Percentiles rank a stretch among this genome's conserved stretches.
phyloP scores from a whole-genome alignment of 768 basidiomycete genomes.

The Lepiota brunneoincarnata region DNA sequence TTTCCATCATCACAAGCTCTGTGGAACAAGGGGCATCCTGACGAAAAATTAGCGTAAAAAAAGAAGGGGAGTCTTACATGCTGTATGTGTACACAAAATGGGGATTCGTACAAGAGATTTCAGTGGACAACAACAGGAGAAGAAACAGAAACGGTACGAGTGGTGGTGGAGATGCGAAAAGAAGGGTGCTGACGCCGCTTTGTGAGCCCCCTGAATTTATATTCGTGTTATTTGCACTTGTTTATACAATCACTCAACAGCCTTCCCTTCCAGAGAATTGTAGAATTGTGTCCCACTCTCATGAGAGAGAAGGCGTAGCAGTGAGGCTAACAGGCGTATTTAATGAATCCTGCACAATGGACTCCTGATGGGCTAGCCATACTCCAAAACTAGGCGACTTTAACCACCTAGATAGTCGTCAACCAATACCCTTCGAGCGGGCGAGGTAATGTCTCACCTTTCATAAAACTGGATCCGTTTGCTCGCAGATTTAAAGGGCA shows the following conservation, averaged over 20 bases:
- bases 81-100: conserved; percentile 1
- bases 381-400: conserved; percentile 74
- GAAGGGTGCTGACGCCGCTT: background rate
- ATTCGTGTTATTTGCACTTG: conserved; percentile 10
- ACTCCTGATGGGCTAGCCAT: conserved; percentile 78
- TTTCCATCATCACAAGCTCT: background rate
- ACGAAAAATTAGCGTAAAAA: conserved; percentile 6
- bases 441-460: conserved; percentile 22
- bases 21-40: background rate
- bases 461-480: conserved; percentile 76
- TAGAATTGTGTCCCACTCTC: conserved; percentile 1
- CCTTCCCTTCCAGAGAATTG: background rate
- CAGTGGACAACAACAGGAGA: conserved; percentile 1
- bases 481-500: conserved; percentile 70
- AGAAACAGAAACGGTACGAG: background rate
- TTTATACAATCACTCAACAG: conserved; percentile 6
- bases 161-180: conserved; percentile 6
- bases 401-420: conserved; percentile 45
- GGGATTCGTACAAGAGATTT: background rate
- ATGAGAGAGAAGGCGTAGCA: conserved; percentile 6
- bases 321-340: conserved; percentile 17
- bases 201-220: conserved; percentile 6
- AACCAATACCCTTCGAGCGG: background rate
- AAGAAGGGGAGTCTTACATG: conserved; percentile 5
- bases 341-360: conserved; percentile 60